These are phyloP conservation scores for Kwoniella mangroviensis DNA, from an alignment of 768 basidiomycete species.

Conservation along the genomic window DNA sequence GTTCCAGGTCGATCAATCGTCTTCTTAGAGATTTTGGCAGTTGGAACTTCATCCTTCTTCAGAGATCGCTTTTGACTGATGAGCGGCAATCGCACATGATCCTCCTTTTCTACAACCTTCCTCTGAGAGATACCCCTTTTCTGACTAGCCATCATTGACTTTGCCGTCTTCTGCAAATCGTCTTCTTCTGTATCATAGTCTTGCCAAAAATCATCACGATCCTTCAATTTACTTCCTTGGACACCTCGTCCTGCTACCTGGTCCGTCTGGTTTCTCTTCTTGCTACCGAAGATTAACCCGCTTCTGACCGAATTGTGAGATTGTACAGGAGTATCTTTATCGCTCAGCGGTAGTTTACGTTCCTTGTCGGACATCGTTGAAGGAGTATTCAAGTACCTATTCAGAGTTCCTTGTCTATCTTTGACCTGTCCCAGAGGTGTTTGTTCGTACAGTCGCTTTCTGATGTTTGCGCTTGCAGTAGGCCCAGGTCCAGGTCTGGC, in stretches of 20 bases:
- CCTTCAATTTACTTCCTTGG: conserved; percentile 7
- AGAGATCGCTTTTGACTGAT: background rate
- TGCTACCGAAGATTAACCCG: conserved; percentile 1
- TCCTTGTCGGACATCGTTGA: conserved; percentile 20
- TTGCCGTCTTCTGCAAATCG: background rate
- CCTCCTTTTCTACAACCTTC: background rate
- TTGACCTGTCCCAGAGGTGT: background rate
- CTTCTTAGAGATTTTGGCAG: background rate
- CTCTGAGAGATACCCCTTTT: background rate
- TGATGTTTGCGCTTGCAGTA: conserved; percentile 3
- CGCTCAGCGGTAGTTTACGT: conserved; percentile 2
- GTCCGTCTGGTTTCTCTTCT: background rate
- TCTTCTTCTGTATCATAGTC: background rate
- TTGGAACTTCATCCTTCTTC: background rate
- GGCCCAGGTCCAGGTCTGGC: conserved; percentile 23
- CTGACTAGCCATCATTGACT: background rate
- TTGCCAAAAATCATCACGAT: conserved; percentile 18
- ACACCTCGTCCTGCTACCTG: no score
- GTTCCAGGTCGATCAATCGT: background rate
- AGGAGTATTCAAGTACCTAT: conserved; percentile 31
- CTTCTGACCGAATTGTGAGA: background rate
- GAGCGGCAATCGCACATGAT: background rate
- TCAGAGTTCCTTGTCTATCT: conserved; percentile 25
- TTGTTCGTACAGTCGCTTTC: conserved; percentile 15
- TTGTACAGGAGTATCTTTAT: background rate